These are phyloP conservation scores for Leptographium procerum DNA, from an alignment of 2,329 filamentous ascomycete species.

Conservation along the genomic window DNA sequence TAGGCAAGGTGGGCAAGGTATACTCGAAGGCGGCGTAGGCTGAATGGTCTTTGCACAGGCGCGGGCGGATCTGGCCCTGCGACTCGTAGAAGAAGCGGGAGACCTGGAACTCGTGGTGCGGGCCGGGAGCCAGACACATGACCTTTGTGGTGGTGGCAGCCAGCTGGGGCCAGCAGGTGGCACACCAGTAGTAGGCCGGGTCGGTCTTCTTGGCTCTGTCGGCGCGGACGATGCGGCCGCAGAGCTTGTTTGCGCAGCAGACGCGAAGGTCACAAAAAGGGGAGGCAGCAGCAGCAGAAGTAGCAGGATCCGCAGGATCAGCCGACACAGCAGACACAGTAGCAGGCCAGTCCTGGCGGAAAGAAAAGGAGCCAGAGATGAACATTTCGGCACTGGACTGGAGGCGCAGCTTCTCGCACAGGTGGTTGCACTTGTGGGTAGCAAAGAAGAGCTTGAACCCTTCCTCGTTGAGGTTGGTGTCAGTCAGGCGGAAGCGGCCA, in stretches of 20 bases:
- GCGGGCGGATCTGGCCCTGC: slow-evolving; percentile 17
- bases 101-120: slow-evolving; percentile 20
- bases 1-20: not conserved
- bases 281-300: too few species aligned
- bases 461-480: slow-evolving; percentile 21
- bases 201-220: slow-evolving; percentile 14
- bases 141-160: slow-evolving; percentile 11
- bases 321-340: too few species aligned
- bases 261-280: too few species aligned
- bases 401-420: slow-evolving; percentile 21
- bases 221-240: slow-evolving; percentile 20
- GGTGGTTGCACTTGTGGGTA: slow-evolving; percentile 21
- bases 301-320: too few species aligned
- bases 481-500: slow-evolving; percentile 20
- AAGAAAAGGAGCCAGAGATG: slow-evolving; percentile 13
- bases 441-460: slow-evolving; percentile 29
- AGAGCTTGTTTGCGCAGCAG: slow-evolving; percentile 29
- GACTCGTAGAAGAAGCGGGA: slow-evolving; percentile 25
- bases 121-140: slow-evolving; percentile 15
- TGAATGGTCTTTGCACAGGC: slow-evolving; percentile 13
- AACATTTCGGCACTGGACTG: slow-evolving; percentile 16
- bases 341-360: slow-evolving; percentile 19
- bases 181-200: slow-evolving; percentile 20
- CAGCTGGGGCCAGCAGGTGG: slow-evolving; percentile 22
- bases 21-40: not conserved